These are phyloP conservation scores for Fomitopsis schrenkii DNA, from an alignment of 1,284 basidiomycete species.

Conservation along the genomic window DNA sequence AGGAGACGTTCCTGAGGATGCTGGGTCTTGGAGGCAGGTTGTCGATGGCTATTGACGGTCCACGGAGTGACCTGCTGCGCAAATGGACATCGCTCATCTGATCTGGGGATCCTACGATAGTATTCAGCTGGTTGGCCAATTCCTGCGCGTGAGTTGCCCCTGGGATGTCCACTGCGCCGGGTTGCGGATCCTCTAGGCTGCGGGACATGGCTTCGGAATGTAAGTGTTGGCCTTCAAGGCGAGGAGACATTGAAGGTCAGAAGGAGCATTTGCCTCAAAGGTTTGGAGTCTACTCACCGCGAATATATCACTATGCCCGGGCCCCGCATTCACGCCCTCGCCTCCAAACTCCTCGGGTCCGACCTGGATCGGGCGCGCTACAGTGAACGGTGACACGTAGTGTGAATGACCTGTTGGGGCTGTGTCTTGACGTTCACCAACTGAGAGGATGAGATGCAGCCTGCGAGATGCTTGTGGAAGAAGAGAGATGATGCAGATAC, in stretches of 20 bases:
- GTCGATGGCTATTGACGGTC: background rate
- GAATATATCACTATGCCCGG: too few species aligned
- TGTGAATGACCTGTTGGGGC: too few species aligned
- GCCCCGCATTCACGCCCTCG: too few species aligned
- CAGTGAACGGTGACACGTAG: too few species aligned
- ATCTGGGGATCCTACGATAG: background rate
- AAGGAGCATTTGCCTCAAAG: background rate
- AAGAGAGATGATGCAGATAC: background rate
- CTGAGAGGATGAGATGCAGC: background rate
- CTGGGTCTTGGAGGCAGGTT: conserved; percentile 7
- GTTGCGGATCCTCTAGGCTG: background rate
- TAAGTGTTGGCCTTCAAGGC: too few species aligned
- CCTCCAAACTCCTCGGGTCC: too few species aligned
- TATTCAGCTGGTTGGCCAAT: background rate
- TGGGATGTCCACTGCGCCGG: background rate
- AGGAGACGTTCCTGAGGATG: conserved; percentile 14
- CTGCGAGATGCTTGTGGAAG: background rate
- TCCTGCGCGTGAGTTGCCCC: background rate
- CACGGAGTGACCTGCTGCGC: background rate
- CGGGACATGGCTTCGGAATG: background rate
- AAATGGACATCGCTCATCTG: background rate
- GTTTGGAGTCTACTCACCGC: background rate
- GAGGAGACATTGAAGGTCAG: background rate
- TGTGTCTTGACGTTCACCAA: background rate
- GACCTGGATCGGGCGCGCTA: too few species aligned